These are phyloP conservation scores for Erythrobasidium hasegawianum DNA, from an alignment of 1,284 basidiomycete species.

Conservation along the genomic window DNA sequence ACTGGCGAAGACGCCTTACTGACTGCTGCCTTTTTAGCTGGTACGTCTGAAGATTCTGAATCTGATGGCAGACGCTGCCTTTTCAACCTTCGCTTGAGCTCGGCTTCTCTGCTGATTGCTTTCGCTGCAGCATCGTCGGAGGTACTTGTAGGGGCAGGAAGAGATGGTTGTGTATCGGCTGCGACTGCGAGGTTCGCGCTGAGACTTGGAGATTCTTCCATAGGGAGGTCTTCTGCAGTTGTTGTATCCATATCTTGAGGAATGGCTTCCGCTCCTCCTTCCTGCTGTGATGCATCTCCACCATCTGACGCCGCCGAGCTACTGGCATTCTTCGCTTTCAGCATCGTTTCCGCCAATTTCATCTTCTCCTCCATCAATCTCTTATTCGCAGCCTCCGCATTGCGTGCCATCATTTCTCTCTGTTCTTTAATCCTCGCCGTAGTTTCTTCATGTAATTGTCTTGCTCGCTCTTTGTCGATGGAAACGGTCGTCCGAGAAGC, in stretches of 20 bases:
- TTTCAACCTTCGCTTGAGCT: not conserved
- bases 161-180: no score
- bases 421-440: not conserved
- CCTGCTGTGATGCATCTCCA: no score
- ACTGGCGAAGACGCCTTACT: no score
- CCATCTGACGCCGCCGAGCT: no score
- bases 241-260: not conserved
- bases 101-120: not conserved
- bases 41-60: not conserved
- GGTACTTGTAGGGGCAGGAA: not conserved
- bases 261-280: not conserved
- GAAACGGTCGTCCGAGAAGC: not conserved
- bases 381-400: not conserved
- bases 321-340: no score
- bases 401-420: not conserved
- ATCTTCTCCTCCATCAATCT: not conserved
- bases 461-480: constrained; percentile 1
- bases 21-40: not conserved
- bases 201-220: not conserved
- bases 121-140: not conserved
- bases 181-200: no score
- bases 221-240: not conserved
- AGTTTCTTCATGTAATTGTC: not conserved
- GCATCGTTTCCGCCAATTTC: not conserved
- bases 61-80: not conserved